A percentile compares a stretch with the other conserved stretches of the same genome.
These are phyloP conservation scores for Monilinia laxa DNA, from an alignment of 2,329 filamentous ascomycete species.

Conservation along the genomic window DNA sequence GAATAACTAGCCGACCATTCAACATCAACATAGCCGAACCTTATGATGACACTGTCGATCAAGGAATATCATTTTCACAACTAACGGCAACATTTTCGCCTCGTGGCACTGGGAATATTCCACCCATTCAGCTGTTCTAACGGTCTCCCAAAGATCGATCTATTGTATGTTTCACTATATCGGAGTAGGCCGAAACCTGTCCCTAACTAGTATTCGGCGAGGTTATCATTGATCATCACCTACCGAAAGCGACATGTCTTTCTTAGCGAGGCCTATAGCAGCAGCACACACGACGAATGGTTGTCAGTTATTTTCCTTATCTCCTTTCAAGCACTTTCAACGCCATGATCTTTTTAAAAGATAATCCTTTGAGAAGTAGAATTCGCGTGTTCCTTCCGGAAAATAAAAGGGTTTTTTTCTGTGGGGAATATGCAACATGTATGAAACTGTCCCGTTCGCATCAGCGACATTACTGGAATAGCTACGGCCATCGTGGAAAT, in stretches of 20 bases:
- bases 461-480: background rate
- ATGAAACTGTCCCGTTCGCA: background rate
- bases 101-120: background rate
- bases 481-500: background rate
- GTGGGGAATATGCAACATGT: background rate
- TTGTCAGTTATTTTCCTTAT: too few species aligned
- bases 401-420: background rate
- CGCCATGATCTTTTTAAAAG: background rate
- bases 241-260: background rate
- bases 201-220: background rate
- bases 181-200: background rate
- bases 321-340: background rate
- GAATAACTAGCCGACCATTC: background rate
- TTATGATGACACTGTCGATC: conserved; percentile 3
- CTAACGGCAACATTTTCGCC: background rate
- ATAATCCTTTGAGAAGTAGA: background rate
- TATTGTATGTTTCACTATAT: background rate
- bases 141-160: background rate
- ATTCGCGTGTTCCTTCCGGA: background rate
- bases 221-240: background rate
- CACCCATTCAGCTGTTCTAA: conserved; percentile 1
- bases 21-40: background rate
- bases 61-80: background rate
- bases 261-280: background rate
- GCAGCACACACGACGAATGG: background rate